Base-by-base conservation (phyloP, 2,329 filamentous ascomycete species). In the Phaeosphaeriaceae sp. region DNA sequence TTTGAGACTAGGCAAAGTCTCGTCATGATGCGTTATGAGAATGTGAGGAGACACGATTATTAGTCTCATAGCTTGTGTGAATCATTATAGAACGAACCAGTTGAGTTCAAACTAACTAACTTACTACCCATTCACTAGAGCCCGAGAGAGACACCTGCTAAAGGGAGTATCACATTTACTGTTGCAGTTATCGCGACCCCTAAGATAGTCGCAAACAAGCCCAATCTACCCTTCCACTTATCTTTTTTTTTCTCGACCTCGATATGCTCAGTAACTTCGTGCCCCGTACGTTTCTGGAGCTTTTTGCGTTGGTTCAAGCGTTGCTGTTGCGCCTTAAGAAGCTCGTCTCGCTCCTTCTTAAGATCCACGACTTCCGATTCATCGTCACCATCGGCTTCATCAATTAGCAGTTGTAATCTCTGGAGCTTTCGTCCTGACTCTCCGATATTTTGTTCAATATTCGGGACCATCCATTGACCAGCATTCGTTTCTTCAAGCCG, bases 401-500 rank as follows among this genome's bases (percentile, higher is more conserved):
- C 23, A 11, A 26, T 26, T 6, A 26, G 11, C 11, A 26, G 23
- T 26, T 26, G 23, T 11, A 26, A 11, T 11, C 23, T 26, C 23
- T 26, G 23, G 21, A 46, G 28, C 11, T 15, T 46, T 13, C 21
- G 16, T 15, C 17, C 43, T 11, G 34, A 29, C 12, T 46, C 43
- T 23, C 34, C 36, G 15, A 46, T 46, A 12, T 20, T 26, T 5
- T 30, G 15, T 8, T 46, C 43, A 4, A 46, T 11, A 15, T 21
- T 23, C 6, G 43, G 43, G 3, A 46, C 23, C 5, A 46, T 15
- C 13, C 38, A 9, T 17, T 46, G 16, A 12, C 62, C 62, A 6
- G 63, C 63, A n/a, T 30, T 37, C 9, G 63, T 66, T 28, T 63
- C 36, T 7, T 51, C 40, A 7, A 66, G 43, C 9, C 44, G 46